Evolutionary conservation across 495 filamentous ascomycete genomes (phyloP).

Genomic region (Evernia prunastri): DNA sequence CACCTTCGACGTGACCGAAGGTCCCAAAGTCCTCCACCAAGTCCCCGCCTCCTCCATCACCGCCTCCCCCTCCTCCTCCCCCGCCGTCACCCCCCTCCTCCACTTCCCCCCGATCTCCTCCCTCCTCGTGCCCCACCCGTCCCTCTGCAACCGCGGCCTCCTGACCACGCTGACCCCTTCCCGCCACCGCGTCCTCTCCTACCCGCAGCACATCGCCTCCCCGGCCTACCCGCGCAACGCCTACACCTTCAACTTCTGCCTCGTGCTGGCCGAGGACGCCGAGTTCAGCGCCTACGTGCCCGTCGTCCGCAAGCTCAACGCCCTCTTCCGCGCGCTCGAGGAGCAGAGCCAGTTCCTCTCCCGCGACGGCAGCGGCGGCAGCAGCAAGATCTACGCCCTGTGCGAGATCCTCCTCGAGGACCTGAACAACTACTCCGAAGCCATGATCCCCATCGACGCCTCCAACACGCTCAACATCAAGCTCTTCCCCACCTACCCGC

Average conservation of each 20-base stretch:
- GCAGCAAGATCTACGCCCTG: constrained; percentile 66
- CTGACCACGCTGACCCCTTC: constrained; percentile 73
- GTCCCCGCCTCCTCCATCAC: constrained; percentile 65
- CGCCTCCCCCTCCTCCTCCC: constrained; percentile 44
- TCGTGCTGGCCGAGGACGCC: constrained; percentile 69
- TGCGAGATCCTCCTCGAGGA: constrained; percentile 92
- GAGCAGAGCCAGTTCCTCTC: constrained; percentile 72
- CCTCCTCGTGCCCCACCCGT: constrained; percentile 87
- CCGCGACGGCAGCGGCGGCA: constrained; percentile 43
- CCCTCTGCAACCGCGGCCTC: constrained; percentile 63
- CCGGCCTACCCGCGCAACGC: constrained; percentile 79
- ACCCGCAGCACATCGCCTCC: constrained; percentile 79
- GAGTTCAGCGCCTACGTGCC: constrained; percentile 67
- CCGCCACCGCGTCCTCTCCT: constrained; percentile 75
- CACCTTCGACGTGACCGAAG: constrained; percentile 84
- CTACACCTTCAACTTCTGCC: constrained; percentile 95
- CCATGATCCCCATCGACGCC: constrained; percentile 94
- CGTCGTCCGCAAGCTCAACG: constrained; percentile 77
- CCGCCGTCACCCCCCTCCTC: constrained; percentile 63
- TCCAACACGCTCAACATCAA: constrained; percentile 95
- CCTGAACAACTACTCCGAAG: constrained; percentile 93
- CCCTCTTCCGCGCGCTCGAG: constrained; percentile 80
- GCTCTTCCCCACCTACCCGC: constrained; percentile 75
- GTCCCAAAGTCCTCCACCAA: constrained; percentile 60
- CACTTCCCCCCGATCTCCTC: constrained; percentile 76